Percentiles rank a stretch among this genome's conserved stretches.
Conservation (phyloP, 352 stramenopile species). For the Elongisporangium anandrum region DNA sequence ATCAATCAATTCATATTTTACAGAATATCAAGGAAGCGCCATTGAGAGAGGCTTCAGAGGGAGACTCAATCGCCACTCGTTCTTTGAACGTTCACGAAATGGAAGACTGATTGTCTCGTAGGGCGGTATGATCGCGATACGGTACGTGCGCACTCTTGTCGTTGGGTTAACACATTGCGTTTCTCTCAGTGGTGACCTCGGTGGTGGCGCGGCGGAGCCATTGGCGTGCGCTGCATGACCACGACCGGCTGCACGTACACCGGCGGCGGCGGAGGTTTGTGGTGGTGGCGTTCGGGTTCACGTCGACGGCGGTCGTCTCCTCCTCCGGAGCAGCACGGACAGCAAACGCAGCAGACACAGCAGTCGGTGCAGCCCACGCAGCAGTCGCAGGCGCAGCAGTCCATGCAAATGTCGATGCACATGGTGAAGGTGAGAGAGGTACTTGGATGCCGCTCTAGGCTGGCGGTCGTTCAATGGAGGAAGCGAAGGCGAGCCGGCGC, state of each 20-base stretch:
- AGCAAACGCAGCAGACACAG: slow-evolving; percentile 10
- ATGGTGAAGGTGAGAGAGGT: not conserved
- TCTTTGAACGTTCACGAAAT: not conserved
- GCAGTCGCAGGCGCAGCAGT: not conserved
- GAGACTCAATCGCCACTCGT: not conserved
- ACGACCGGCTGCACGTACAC: slow-evolving; percentile 36
- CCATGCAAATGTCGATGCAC: slow-evolving; percentile 3
- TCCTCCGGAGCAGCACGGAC: not conserved
- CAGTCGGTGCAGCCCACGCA: slow-evolving; percentile 1
- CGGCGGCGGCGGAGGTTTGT: slow-evolving; percentile 10
- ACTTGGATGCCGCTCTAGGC: not conserved
- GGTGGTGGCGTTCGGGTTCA: slow-evolving; percentile 12
- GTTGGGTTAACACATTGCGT: not conserved
- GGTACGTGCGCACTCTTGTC: not conserved
- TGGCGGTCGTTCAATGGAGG: not conserved
- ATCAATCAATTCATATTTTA: not conserved
- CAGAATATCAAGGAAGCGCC: not conserved
- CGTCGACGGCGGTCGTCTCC: slow-evolving; percentile 9
- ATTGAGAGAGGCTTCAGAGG: not conserved
- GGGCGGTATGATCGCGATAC: not conserved
- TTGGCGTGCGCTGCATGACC: slow-evolving; percentile 10
- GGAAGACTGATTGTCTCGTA: not conserved
- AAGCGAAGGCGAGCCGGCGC: not conserved
- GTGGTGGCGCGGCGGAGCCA: not conserved
- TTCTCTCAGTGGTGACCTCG: not conserved